A percentile compares a stretch with the other conserved stretches of the same genome.
phyloP scores from a whole-genome alignment of 2,329 filamentous ascomycete genomes.

The Xylariaceae sp. region DNA sequence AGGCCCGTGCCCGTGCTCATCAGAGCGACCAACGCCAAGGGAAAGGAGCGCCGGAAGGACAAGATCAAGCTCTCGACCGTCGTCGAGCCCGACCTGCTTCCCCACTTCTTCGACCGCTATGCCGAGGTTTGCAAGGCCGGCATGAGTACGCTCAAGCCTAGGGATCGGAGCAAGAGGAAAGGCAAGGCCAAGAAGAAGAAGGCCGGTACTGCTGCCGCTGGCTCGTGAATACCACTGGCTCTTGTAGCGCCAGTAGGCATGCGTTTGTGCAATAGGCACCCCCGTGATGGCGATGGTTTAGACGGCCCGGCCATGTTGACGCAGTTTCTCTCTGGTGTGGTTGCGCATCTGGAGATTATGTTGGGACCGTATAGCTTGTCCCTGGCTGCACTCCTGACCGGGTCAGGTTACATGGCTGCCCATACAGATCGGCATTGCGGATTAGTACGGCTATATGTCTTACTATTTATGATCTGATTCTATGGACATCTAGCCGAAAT shows the following conservation, averaged over 20 bases:
- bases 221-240: constrained; percentile 25
- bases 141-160: constrained; percentile 88
- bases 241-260: not conserved
- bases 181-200: constrained; percentile 76
- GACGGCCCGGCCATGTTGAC: no score
- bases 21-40: constrained; percentile 81
- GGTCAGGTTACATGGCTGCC: no score
- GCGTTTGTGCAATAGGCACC: not conserved
- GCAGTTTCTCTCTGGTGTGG: not conserved
- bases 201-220: constrained; percentile 46
- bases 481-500: no score
- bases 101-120: constrained; percentile 81
- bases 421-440: no score
- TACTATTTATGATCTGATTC: no score
- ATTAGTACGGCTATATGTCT: no score
- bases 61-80: constrained; percentile 82
- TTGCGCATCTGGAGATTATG: no score
- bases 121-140: constrained; percentile 88
- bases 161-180: constrained; percentile 86
- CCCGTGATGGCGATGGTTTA: not conserved
- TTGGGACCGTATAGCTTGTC: no score
- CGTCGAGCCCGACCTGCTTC: constrained; percentile 74
- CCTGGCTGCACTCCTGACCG: no score
- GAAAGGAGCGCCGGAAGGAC: constrained; percentile 55
- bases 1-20: constrained; percentile 74